Conservation (phyloP, 805 yeast species). For the Kuraishia borneana region DNA sequence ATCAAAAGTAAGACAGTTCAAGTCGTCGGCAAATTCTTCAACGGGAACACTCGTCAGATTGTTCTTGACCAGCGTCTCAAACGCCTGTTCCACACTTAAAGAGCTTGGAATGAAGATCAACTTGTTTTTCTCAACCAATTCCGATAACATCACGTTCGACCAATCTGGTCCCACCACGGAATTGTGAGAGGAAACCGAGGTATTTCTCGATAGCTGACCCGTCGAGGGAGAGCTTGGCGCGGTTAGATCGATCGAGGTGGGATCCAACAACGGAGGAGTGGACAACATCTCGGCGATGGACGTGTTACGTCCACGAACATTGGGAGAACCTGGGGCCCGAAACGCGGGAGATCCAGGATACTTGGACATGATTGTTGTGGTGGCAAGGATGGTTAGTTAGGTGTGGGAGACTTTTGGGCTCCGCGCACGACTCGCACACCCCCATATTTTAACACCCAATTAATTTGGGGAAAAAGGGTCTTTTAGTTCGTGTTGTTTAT, state of each 20-base stretch:
- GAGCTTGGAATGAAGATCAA: constrained; percentile 58
- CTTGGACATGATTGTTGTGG: no score
- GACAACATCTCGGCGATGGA: constrained; percentile 68
- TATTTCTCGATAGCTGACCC: constrained; percentile 21
- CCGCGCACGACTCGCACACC: no score
- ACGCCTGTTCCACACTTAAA: constrained; percentile 78
- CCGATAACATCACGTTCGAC: constrained; percentile 61
- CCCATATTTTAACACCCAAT: no score
- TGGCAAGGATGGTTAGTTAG: no score
- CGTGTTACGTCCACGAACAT: constrained; percentile 35
- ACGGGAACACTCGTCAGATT: constrained; percentile 86
- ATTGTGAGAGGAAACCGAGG: constrained; percentile 21
- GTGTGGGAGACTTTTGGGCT: no score
- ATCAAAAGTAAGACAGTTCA: constrained; percentile 78
- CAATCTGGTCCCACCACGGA: constrained; percentile 33
- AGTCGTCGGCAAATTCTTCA: constrained; percentile 37
- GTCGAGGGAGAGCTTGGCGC: constrained; percentile 6
- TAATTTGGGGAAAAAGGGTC: no score
- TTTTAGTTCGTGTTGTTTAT: no score
- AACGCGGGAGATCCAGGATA: constrained; percentile 23
- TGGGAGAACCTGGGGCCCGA: constrained; percentile 24
- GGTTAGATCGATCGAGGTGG: constrained; percentile 6
- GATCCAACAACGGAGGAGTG: constrained; percentile 60
- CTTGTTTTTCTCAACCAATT: constrained; percentile 69
- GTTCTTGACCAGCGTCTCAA: constrained; percentile 60